Conservation (phyloP, 805 yeast genomes). For the Starmerella sirachaensis region DNA sequence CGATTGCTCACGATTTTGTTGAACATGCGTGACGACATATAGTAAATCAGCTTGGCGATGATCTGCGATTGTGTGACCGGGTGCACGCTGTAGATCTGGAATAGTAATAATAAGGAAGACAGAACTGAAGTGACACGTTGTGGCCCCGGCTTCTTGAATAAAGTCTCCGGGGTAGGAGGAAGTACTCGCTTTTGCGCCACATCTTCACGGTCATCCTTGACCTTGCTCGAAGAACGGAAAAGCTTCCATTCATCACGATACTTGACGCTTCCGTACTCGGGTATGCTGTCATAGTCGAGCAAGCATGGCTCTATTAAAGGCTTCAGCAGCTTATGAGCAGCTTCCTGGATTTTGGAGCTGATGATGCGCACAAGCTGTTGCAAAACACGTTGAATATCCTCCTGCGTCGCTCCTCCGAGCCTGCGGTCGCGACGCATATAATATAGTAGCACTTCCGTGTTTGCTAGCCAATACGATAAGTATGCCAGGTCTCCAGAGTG, state of each 20-base stretch:
- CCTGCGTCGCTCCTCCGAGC: slow-evolving; percentile 25
- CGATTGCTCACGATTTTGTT: slow-evolving; percentile 52
- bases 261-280: slow-evolving; percentile 63
- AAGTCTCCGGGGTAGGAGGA: slow-evolving; percentile 65
- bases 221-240: slow-evolving; percentile 33
- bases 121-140: slow-evolving; percentile 70
- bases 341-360: slow-evolving; percentile 8
- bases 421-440: slow-evolving; percentile 58
- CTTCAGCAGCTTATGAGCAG: slow-evolving; percentile 12
- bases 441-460: slow-evolving; percentile 62
- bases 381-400: slow-evolving; percentile 14
- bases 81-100: slow-evolving; percentile 70
- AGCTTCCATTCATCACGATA: slow-evolving; percentile 66
- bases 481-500: slow-evolving; percentile 29
- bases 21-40: slow-evolving; percentile 62
- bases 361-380: slow-evolving; percentile 11
- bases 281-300: slow-evolving; percentile 66
- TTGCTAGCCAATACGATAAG: slow-evolving; percentile 77
- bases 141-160: slow-evolving; percentile 83
- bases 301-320: slow-evolving; percentile 22
- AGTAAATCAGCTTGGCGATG: slow-evolving; percentile 62
- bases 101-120: slow-evolving; percentile 77
- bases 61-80: slow-evolving; percentile 69
- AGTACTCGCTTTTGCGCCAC: slow-evolving; percentile 64
- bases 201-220: slow-evolving; percentile 38